Conservation (phyloP, 352 stramenopile species). For the Thalassiosira mediterranea region DNA sequence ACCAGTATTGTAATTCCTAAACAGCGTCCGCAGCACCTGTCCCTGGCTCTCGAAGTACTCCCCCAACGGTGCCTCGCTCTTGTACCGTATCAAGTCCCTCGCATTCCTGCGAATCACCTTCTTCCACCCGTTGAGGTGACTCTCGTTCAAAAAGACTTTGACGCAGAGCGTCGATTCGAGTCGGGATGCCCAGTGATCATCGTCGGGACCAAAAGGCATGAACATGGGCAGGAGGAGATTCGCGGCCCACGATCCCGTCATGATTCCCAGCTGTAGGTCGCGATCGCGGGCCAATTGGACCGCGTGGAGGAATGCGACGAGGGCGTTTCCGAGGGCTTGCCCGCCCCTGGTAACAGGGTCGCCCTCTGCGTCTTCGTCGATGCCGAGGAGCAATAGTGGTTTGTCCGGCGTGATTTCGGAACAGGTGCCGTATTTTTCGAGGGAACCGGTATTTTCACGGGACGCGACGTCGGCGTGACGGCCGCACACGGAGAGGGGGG, state of each 20-base stretch:
- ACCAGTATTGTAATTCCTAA: constrained; percentile 18
- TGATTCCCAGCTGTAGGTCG: constrained; percentile 33
- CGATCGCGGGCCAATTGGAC: constrained; percentile 37
- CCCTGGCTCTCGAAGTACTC: neutral
- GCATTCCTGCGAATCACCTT: too few species aligned
- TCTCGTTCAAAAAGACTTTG: neutral
- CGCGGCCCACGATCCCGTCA: constrained; percentile 28
- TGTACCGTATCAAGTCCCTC: neutral
- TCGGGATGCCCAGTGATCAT: neutral
- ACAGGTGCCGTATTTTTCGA: too few species aligned
- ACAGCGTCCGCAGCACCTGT: constrained; percentile 13
- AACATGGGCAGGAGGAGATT: constrained; percentile 36
- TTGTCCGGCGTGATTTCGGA: too few species aligned
- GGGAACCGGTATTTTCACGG: too few species aligned
- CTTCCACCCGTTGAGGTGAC: too few species aligned
- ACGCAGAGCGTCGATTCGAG: constrained; percentile 10
- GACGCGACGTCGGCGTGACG: too few species aligned
- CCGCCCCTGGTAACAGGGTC: too few species aligned
- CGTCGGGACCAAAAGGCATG: constrained; percentile 16
- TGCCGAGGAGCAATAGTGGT: too few species aligned
- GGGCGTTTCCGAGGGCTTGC: constrained; percentile 29
- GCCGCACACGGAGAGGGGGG: too few species aligned
- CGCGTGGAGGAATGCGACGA: constrained; percentile 34
- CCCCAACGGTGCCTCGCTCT: neutral
- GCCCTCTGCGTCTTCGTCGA: neutral